Evolutionary conservation across 768 basidiomycete species (phyloP).

Genomic region (Tylopilus cervinicoccineus): DNA sequence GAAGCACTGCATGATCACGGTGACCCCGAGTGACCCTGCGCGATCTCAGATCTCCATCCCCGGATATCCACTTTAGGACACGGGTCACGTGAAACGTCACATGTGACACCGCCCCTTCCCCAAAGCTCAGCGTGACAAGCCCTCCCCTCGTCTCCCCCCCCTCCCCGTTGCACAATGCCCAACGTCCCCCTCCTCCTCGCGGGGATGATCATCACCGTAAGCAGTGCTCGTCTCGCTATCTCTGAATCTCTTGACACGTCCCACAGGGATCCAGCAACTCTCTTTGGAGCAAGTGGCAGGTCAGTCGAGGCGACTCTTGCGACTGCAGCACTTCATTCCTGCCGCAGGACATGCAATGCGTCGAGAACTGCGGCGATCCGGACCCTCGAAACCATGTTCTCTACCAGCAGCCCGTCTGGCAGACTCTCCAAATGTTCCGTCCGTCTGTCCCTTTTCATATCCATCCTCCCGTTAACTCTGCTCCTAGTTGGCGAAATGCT

Average conservation of each 20-base stretch:
- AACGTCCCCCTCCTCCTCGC: constrained; percentile 74
- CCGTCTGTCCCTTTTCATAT: constrained; percentile 31
- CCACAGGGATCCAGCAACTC: constrained; percentile 74
- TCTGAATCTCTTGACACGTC: constrained; percentile 2
- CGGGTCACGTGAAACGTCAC: constrained; percentile 21
- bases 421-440: constrained; percentile 89
- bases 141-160: background rate
- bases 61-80: background rate
- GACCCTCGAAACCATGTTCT: constrained; percentile 60
- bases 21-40: constrained; percentile 21
- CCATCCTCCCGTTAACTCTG: constrained; percentile 32
- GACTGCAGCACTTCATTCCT: background rate
- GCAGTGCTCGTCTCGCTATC: constrained; percentile 4
- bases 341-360: constrained; percentile 92
- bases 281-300: constrained; percentile 84
- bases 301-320: constrained; percentile 17
- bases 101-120: constrained; percentile 8
- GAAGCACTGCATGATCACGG: constrained; percentile 28
- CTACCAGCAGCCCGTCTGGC: constrained; percentile 95
- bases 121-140: constrained; percentile 7
- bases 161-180: constrained; percentile 45
- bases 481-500: constrained; percentile 87
- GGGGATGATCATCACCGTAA: constrained; percentile 89
- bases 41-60: constrained; percentile 26
- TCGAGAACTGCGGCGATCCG: constrained; percentile 79